Evolutionary conservation across 192 early-diverging fungal species (phyloP).

Genomic region (Umbelopsis isabellina): DNA sequence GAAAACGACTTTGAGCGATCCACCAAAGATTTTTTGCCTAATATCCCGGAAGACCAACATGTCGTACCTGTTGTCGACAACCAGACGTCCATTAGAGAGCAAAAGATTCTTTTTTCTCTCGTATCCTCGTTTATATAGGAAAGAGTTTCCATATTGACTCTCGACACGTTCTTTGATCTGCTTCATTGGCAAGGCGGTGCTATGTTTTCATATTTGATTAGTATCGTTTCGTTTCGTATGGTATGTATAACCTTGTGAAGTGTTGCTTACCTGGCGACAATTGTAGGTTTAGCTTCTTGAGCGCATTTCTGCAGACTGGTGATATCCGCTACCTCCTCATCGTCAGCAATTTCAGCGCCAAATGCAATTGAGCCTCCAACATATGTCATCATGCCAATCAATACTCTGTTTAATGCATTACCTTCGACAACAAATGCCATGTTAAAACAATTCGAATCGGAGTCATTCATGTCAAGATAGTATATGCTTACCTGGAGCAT

Average conservation of each 20-base stretch:
- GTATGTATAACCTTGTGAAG: not conserved
- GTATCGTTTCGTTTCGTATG: not conserved
- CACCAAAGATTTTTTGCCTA: constrained; percentile 45
- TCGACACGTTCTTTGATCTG: constrained; percentile 36
- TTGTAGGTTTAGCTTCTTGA: constrained; percentile 69
- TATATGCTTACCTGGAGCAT: constrained; percentile 42
- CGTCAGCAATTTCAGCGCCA: constrained; percentile 38
- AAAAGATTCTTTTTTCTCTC: constrained; percentile 31
- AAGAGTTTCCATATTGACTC: constrained; percentile 36
- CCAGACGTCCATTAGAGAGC: constrained; percentile 40
- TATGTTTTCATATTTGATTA: not conserved
- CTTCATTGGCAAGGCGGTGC: constrained; percentile 5
- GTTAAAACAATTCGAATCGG: not conserved
- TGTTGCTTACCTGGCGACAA: constrained; percentile 58
- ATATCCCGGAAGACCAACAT: constrained; percentile 49
- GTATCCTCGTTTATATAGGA: constrained; percentile 44
- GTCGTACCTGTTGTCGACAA: constrained; percentile 46
- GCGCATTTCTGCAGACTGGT: constrained; percentile 72
- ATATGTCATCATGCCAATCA: constrained; percentile 38
- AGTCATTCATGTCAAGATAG: not conserved
- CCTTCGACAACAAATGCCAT: constrained; percentile 22
- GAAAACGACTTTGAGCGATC: constrained; percentile 36
- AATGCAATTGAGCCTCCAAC: constrained; percentile 74
- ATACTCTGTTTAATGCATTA: constrained; percentile 38
- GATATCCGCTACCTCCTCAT: constrained; percentile 41